Evolutionary conservation across 192 early-diverging fungal genomes (phyloP).

Genomic region (Umbelopsis sp.): DNA sequence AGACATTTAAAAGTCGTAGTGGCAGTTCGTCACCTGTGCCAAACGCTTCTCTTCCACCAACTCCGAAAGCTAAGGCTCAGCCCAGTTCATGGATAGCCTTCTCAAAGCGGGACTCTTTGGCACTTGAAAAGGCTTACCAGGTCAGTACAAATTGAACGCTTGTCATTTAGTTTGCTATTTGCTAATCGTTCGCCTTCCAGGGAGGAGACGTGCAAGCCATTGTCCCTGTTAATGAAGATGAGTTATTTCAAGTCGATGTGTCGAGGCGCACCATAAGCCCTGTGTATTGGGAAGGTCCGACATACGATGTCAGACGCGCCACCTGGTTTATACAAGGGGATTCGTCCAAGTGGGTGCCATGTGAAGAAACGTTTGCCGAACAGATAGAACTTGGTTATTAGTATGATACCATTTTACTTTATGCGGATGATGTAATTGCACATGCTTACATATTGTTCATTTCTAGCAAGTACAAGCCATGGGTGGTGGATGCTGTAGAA

Average conservation of each 20-base stretch:
- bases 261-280: constrained; percentile 66
- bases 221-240: constrained; percentile 77
- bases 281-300: constrained; percentile 81
- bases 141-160: constrained; percentile 25
- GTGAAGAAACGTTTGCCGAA: constrained; percentile 77
- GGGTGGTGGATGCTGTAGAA: constrained; percentile 2
- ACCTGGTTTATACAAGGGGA: constrained; percentile 81
- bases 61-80: constrained; percentile 41
- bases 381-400: constrained; percentile 85
- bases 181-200: constrained; percentile 17
- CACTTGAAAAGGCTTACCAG: constrained; percentile 56
- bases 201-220: constrained; percentile 39
- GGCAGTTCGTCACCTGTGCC: constrained; percentile 25
- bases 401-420: constrained; percentile 30
- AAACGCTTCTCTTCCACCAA: constrained; percentile 37
- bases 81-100: constrained; percentile 55
- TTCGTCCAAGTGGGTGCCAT: constrained; percentile 70
- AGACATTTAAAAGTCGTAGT: neutral
- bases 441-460: constrained; percentile 4
- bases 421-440: neutral
- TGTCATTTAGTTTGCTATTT: neutral
- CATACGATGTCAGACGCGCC: constrained; percentile 78
- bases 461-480: constrained; percentile 38
- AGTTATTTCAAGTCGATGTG: constrained; percentile 81
- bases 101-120: constrained; percentile 58